Percentiles rank a stretch among this genome's conserved stretches.
phyloP scores from a whole-genome alignment of 306 rosid genomes.

The Malus orientalis region DNA sequence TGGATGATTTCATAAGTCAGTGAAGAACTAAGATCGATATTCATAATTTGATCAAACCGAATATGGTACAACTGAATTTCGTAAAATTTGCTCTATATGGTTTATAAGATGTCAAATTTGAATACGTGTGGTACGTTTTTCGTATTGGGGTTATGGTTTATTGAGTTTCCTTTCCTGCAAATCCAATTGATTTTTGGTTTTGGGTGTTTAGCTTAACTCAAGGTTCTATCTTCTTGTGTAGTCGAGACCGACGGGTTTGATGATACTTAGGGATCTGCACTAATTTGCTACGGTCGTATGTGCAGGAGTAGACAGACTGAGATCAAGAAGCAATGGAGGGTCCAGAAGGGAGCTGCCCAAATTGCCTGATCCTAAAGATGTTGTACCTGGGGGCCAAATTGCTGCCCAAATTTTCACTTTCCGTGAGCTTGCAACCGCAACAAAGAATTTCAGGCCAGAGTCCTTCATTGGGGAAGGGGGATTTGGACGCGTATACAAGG shows the following conservation, averaged over 20 bases:
- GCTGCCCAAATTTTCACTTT: conserved; percentile 86
- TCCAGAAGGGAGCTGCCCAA: conserved; percentile 38
- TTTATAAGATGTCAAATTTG: neutral
- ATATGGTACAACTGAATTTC: neutral
- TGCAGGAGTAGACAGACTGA: conserved; percentile 60
- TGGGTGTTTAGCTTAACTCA: neutral
- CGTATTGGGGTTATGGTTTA: conserved; percentile 9
- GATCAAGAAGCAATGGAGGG: conserved; percentile 52
- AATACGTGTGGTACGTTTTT: neutral
- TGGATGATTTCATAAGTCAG: conserved; percentile 1
- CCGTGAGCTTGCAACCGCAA: conserved; percentile 76
- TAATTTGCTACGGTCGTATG: conserved; percentile 17
- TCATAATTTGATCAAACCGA: neutral
- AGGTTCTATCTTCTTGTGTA: neutral
- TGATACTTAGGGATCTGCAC: conserved; percentile 15
- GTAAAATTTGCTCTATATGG: neutral
- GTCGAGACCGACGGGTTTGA: neutral
- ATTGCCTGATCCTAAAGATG: conserved; percentile 50
- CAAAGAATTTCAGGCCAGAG: conserved; percentile 73
- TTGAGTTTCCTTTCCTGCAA: conserved; percentile 7
- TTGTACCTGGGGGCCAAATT: conserved; percentile 48
- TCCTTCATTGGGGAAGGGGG: conserved; percentile 93
- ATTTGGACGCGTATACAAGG: conserved; percentile 89
- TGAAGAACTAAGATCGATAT: neutral
- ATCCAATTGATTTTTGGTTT: neutral